A percentile compares a stretch with the other conserved stretches of the same genome.
Evolutionary conservation across 176 grass and related monocot genomes (phyloP).

Genomic region (Zizania latifolia): DNA sequence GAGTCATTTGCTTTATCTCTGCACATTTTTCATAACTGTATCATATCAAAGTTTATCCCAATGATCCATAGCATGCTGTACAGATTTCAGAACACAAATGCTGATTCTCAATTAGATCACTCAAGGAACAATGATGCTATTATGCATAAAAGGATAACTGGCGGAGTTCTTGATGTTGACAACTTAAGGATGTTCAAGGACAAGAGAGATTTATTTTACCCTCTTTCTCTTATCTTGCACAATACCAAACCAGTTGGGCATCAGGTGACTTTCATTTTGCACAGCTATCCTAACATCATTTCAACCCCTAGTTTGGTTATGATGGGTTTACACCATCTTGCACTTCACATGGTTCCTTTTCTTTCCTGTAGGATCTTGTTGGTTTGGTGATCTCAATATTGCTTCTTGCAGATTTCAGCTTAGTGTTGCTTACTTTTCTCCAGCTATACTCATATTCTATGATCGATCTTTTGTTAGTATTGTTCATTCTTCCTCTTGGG

Average conservation of each 20-base stretch:
- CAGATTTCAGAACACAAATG: conserved; percentile 41
- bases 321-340: conserved; percentile 10
- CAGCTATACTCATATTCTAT: conserved; percentile 97
- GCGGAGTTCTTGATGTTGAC: conserved; percentile 48
- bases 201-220: conserved; percentile 57
- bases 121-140: conserved; percentile 38
- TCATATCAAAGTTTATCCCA: background rate
- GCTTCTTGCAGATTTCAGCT: conserved; percentile 92
- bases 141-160: conserved; percentile 52
- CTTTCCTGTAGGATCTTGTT: conserved; percentile 78
- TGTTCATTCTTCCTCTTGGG: conserved; percentile 97
- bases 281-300: background rate
- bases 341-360: conserved; percentile 14
- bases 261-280: conserved; percentile 51
- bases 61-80: background rate
- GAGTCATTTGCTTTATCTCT: conserved; percentile 37
- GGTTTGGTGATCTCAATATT: conserved; percentile 90
- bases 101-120: conserved; percentile 42
- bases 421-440: conserved; percentile 94
- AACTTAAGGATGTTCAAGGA: conserved; percentile 59
- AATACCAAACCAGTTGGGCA: conserved; percentile 92
- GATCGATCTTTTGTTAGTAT: conserved; percentile 80
- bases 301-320: background rate
- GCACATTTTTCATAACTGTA: background rate
- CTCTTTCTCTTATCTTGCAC: conserved; percentile 77